A percentile compares a stretch with the other conserved stretches of the same genome.
These are phyloP conservation scores for Puccinia coronata DNA, from an alignment of 1,284 basidiomycete species.

Conservation along the genomic window DNA sequence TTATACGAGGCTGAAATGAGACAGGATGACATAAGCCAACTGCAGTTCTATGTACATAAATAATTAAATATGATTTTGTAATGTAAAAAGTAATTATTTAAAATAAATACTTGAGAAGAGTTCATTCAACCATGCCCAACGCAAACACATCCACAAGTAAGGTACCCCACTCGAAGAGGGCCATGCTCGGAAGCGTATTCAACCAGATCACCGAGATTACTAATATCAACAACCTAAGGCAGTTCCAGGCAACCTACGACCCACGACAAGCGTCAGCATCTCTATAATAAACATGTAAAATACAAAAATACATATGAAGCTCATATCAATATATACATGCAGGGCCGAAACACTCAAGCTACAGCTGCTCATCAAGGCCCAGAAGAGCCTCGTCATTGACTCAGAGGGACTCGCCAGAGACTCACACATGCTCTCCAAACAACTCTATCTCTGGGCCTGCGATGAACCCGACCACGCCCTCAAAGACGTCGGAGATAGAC, in stretches of 20 bases:
- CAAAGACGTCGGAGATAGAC: slow-evolving; percentile 52
- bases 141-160: background rate
- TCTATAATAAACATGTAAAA: background rate
- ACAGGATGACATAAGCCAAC: no score
- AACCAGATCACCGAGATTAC: slow-evolving; percentile 38
- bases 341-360: slow-evolving; percentile 52
- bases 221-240: slow-evolving; percentile 38
- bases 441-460: slow-evolving; percentile 51
- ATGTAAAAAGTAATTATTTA: no score
- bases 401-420: slow-evolving; percentile 51
- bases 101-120: no score
- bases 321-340: background rate
- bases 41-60: no score
- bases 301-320: background rate
- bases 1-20: no score
- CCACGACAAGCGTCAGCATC: slow-evolving; percentile 46
- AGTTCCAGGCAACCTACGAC: slow-evolving; percentile 45
- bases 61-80: no score
- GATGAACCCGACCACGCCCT: slow-evolving; percentile 52
- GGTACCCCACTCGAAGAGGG: slow-evolving; percentile 28
- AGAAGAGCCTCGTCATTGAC: slow-evolving; percentile 51
- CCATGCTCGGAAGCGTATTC: slow-evolving; percentile 29
- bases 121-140: no score
- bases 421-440: slow-evolving; percentile 47
- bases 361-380: slow-evolving; percentile 54